These are phyloP conservation scores for Lipomyces yamadae DNA, from an alignment of 805 yeast genomes.

Conservation along the genomic window DNA sequence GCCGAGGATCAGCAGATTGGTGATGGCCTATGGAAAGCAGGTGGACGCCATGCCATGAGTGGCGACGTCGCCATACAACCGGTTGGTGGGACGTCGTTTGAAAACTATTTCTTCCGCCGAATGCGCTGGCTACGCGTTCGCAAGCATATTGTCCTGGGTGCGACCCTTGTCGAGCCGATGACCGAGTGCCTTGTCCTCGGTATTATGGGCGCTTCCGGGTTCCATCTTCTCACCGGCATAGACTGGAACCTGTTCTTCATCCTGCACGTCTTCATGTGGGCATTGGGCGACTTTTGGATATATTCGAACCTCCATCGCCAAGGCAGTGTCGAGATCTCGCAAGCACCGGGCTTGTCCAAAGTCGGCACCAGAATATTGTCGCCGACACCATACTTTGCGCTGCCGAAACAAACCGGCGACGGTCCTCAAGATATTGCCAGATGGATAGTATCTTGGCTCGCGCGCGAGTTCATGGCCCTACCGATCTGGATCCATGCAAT, in stretches of 20 bases:
- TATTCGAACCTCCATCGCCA: constrained; percentile 51
- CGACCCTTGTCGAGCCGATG: constrained; percentile 84
- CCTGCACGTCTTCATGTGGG: constrained; percentile 68
- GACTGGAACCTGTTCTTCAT: constrained; percentile 48
- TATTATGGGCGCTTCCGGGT: constrained; percentile 63
- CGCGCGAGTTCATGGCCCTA: constrained; percentile 74
- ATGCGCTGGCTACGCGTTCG: constrained; percentile 86
- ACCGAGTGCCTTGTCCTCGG: constrained; percentile 79
- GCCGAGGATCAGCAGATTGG: constrained; percentile 96
- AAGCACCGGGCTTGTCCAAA: constrained; percentile 33
- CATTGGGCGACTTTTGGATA: constrained; percentile 64
- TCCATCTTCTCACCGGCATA: constrained; percentile 52
- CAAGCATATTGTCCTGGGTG: constrained; percentile 83
- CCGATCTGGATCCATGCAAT: constrained; percentile 86
- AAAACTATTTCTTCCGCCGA: constrained; percentile 68
- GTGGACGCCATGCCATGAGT: constrained; percentile 75
- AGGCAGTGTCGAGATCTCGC: constrained; percentile 40
- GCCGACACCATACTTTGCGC: constrained; percentile 42
- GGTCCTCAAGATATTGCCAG: constrained; percentile 35
- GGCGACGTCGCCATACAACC: constrained; percentile 84
- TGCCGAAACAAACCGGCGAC: constrained; percentile 17
- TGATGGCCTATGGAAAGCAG: constrained; percentile 73
- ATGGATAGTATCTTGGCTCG: constrained; percentile 61
- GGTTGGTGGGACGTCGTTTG: constrained; percentile 48
- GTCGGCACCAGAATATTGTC: constrained; percentile 44